Percentiles rank a stretch among this genome's conserved stretches.
Evolutionary conservation across 352 stramenopile species (phyloP).

Genomic region (Globisporangium camurandrum): DNA sequence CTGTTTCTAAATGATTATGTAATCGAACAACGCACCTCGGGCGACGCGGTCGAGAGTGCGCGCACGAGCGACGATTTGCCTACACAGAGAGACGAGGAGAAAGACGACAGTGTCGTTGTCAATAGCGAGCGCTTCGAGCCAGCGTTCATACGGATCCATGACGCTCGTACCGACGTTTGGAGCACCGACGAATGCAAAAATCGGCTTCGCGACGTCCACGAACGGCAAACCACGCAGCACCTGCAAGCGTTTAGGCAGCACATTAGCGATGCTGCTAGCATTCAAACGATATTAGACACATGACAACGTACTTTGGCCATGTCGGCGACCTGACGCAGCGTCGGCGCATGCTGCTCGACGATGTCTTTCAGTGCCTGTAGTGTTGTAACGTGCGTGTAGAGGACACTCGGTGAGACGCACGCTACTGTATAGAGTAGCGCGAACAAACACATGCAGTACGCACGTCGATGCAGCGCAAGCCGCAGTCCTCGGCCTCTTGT

Average conservation of each 20-base stretch:
- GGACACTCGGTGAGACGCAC: not conserved
- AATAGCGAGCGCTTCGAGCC: not conserved
- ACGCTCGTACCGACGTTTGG: slow-evolving; percentile 67
- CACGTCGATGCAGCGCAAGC: slow-evolving; percentile 69
- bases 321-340: slow-evolving; percentile 37
- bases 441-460: not conserved
- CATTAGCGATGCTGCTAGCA: too few relatives aligned
- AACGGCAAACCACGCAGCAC: slow-evolving; percentile 64
- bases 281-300: too few relatives aligned
- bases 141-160: not conserved
- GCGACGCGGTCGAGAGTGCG: slow-evolving; percentile 72
- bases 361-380: slow-evolving; percentile 38
- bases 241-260: slow-evolving; percentile 15
- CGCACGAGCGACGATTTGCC: slow-evolving; percentile 81
- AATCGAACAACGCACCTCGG: slow-evolving; percentile 49
- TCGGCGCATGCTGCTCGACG: slow-evolving; percentile 31
- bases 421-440: not conserved
- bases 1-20: too few relatives aligned
- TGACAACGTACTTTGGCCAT: slow-evolving; percentile 43
- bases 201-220: slow-evolving; percentile 71
- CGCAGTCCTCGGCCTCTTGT: slow-evolving; percentile 70
- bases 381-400: too few relatives aligned
- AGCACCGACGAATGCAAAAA: slow-evolving; percentile 80
- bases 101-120: not conserved
- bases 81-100: slow-evolving; percentile 11